phyloP scores from a whole-genome alignment of 163 green algal genomes.

The Scenedesmus sp. region DNA sequence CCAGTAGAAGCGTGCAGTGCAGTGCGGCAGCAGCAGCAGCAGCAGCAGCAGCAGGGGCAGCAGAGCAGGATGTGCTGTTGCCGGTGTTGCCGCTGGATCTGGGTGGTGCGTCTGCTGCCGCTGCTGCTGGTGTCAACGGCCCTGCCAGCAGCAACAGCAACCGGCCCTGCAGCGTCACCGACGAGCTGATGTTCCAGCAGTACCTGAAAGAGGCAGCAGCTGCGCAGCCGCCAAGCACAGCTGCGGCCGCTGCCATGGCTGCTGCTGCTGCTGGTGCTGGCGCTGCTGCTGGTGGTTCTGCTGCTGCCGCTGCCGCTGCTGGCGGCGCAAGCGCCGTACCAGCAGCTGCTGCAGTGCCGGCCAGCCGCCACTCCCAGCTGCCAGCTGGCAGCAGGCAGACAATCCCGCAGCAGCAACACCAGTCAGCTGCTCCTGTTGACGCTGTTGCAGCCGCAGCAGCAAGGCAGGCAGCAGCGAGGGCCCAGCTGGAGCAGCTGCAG shows the following conservation, averaged over 20 bases:
- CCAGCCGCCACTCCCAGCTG: not conserved
- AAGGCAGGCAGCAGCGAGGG: not conserved
- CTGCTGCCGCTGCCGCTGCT: not conserved
- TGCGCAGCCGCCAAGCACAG: not conserved
- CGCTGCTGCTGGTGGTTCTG: not conserved
- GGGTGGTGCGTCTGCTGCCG: conserved; percentile 7
- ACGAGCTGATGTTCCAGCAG: not conserved
- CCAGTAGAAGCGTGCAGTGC: not conserved
- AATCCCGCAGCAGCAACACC: not conserved
- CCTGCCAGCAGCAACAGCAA: not conserved
- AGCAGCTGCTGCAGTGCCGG: not conserved
- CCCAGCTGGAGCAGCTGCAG: not conserved
- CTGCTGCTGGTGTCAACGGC: not conserved
- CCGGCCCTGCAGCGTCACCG: not conserved
- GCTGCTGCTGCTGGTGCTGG: not conserved
- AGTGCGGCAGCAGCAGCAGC: not conserved
- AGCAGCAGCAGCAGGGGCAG: not conserved
- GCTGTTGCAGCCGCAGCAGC: no score
- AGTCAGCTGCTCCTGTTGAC: not conserved
- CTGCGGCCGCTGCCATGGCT: not conserved
- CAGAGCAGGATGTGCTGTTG: not conserved
- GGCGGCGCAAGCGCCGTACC: not conserved
- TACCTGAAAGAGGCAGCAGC: not conserved
- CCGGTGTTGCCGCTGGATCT: not conserved
- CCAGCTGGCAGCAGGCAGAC: not conserved